phyloP scores from a whole-genome alignment of 345 rosid species.

The Gossypium arboreum region DNA sequence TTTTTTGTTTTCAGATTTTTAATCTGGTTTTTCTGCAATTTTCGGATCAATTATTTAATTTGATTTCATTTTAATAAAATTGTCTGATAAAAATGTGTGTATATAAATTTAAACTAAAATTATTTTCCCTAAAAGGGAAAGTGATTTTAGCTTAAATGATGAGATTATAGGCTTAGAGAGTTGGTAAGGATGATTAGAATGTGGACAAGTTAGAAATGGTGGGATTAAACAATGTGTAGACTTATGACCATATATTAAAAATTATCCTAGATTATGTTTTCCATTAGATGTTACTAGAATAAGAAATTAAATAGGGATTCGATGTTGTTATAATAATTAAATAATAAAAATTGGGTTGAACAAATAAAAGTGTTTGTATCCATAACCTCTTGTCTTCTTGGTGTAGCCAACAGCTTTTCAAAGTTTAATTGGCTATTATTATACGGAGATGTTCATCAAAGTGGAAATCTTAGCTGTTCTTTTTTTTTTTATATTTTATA shows the following conservation, averaged over 20 bases:
- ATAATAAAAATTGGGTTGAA: conserved; percentile 1
- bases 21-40: no score
- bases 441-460: conserved; percentile 8
- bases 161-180: background rate
- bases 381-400: conserved; percentile 23
- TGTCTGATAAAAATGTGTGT: background rate
- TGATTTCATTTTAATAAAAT: no score
- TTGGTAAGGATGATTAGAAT: conserved; percentile 18
- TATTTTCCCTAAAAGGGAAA: background rate
- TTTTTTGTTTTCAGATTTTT: background rate
- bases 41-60: no score
- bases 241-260: conserved; percentile 10
- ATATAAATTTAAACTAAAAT: background rate
- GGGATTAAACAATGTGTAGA: conserved; percentile 6
- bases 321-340: background rate
- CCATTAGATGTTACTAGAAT: conserved; percentile 6
- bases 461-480: conserved; percentile 54
- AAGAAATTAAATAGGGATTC: background rate
- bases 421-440: conserved; percentile 25
- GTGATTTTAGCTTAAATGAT: background rate
- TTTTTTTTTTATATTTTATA: background rate
- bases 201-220: conserved; percentile 5
- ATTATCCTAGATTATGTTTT: background rate
- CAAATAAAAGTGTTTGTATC: conserved; percentile 13
- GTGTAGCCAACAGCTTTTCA: conserved; percentile 28